Conservation (phyloP, 257 asterid species). For the Fraxinus anomala region DNA sequence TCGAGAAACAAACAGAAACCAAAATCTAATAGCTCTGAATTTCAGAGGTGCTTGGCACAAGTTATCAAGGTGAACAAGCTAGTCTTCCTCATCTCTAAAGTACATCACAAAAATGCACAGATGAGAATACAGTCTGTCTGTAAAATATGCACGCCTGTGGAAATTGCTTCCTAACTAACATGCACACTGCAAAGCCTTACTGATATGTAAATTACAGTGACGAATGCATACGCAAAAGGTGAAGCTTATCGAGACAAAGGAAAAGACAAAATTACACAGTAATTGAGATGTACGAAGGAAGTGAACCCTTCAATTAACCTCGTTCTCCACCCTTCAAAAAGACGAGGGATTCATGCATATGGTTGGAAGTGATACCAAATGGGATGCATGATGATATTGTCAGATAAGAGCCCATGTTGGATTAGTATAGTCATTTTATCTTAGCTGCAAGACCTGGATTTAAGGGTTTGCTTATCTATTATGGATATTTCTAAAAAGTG, state of each 20-base stretch:
- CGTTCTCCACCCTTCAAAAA: background rate
- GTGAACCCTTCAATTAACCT: background rate
- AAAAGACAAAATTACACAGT: background rate
- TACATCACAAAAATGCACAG: background rate
- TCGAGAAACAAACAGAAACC: background rate
- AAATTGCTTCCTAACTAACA: background rate
- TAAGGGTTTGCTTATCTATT: background rate
- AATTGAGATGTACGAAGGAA: background rate
- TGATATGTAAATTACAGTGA: background rate
- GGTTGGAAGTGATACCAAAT: background rate
- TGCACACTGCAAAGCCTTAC: background rate
- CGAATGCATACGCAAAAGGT: background rate
- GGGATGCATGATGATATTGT: background rate
- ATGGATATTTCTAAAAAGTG: background rate
- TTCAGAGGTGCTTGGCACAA: conserved; percentile 2
- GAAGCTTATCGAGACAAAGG: background rate
- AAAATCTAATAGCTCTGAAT: conserved; percentile 19
- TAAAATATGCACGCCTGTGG: background rate
- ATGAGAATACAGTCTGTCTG: background rate
- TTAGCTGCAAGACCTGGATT: background rate
- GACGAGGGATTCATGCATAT: background rate
- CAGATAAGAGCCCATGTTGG: background rate
- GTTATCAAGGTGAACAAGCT: conserved; percentile 5
- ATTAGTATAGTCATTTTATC: background rate
- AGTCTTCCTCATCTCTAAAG: background rate